phyloP scores from a whole-genome alignment of 345 rosid species.

The Eucalyptus pauciflora region DNA sequence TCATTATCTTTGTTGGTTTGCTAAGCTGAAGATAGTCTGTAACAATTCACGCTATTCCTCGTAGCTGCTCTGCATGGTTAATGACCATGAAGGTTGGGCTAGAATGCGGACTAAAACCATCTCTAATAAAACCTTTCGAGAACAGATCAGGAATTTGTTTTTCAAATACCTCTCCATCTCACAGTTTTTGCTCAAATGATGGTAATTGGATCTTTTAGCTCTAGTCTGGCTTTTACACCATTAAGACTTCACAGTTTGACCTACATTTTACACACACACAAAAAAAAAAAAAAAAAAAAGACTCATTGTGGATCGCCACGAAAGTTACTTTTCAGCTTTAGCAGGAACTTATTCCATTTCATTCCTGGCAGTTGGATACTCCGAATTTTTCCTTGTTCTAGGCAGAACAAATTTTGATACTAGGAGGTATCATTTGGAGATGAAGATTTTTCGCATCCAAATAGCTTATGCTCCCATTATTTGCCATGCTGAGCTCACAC shows the following conservation, averaged over 20 bases:
- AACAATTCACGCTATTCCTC: too few relatives aligned
- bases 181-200: neutral
- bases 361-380: neutral
- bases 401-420: neutral
- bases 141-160: neutral
- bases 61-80: neutral
- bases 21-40: too few relatives aligned
- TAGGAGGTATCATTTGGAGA: neutral
- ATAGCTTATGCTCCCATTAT: too few relatives aligned
- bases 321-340: neutral
- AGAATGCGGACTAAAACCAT: neutral
- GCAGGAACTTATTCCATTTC: neutral
- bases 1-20: neutral
- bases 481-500: neutral
- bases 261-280: too few relatives aligned
- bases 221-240: neutral
- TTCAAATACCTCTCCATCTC: neutral
- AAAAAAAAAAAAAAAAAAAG: accelerated
- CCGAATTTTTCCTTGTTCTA: neutral
- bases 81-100: too few relatives aligned
- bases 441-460: neutral
- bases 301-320: neutral
- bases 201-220: neutral
- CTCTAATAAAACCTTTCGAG: neutral
- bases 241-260: neutral